Percentiles rank a stretch among this genome's conserved stretches.
Conservation (phyloP, 2,329 filamentous ascomycete species). For the Curvularia eragrostidis region DNA sequence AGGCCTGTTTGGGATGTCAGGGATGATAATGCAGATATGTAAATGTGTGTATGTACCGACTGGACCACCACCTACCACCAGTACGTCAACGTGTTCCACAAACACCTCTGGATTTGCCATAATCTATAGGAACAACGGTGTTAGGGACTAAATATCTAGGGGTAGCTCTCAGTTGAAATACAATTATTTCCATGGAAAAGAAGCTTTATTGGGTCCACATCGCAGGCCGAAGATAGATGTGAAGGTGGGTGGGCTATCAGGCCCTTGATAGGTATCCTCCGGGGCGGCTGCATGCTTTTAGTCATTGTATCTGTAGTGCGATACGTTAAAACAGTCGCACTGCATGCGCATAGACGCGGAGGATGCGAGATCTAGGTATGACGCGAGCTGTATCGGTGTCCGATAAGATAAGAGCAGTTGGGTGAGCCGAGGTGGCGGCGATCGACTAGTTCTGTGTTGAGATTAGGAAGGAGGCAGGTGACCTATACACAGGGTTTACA, state of each 20-base stretch:
- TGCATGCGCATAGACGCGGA: conserved; percentile 5
- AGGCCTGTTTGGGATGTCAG: conserved; percentile 11
- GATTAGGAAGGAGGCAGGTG: background rate
- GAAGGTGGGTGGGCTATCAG: background rate
- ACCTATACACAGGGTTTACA: background rate
- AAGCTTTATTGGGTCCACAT: conserved; percentile 1
- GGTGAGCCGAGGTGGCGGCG: background rate
- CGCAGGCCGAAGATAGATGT: background rate
- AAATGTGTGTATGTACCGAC: conserved; percentile 46
- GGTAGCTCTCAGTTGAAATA: background rate
- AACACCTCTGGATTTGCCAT: conserved; percentile 16
- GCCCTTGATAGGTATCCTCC: conserved; percentile 2
- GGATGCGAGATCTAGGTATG: conserved; percentile 12
- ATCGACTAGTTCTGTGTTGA: background rate
- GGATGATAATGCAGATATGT: background rate
- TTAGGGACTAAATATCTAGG: background rate
- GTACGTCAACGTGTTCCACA: conserved; percentile 30
- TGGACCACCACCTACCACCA: conserved; percentile 51
- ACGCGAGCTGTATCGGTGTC: conserved; percentile 1
- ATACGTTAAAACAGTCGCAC: background rate
- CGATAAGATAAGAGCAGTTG: conserved; percentile 12
- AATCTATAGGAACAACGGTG: background rate
- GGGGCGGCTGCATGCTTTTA: background rate
- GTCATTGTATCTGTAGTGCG: background rate
- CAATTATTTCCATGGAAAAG: conserved; percentile 8